These are phyloP conservation scores for Myriosclerotinia scirpicola DNA, from an alignment of 2,329 filamentous ascomycete species.

Conservation along the genomic window DNA sequence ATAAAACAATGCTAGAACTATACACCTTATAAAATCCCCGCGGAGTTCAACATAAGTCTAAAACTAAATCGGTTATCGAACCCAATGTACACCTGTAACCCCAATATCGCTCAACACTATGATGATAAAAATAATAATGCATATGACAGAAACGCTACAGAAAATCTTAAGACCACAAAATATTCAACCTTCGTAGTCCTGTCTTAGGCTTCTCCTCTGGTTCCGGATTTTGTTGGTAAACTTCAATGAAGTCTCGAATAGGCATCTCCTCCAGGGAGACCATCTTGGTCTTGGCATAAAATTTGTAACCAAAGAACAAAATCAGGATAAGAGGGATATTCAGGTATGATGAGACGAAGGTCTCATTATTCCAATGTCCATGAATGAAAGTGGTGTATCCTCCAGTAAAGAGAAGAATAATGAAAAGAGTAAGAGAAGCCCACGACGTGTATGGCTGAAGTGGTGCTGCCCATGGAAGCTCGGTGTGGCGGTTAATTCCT, in stretches of 20 bases:
- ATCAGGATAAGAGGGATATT: conserved; percentile 46
- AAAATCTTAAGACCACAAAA: conserved; percentile 38
- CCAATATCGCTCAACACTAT: conserved; percentile 4
- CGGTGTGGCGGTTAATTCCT: conserved; percentile 47
- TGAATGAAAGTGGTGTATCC: conserved; percentile 64
- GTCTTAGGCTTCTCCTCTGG: conserved; percentile 36
- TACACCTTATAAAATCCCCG: not conserved
- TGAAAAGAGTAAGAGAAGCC: conserved; percentile 57
- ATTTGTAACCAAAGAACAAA: conserved; percentile 53
- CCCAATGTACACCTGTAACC: not conserved
- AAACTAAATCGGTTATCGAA: not conserved
- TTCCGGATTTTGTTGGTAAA: conserved; percentile 42
- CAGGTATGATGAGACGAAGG: conserved; percentile 63
- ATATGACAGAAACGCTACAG: not conserved
- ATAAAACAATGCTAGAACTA: not conserved
- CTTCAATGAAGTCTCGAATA: conserved; percentile 43
- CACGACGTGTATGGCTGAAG: conserved; percentile 54
- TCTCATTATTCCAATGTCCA: conserved; percentile 57
- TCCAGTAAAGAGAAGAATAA: conserved; percentile 67
- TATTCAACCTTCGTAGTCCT: conserved; percentile 40
- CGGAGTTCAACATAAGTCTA: not conserved
- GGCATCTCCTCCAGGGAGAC: conserved; percentile 44
- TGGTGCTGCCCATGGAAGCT: conserved; percentile 58
- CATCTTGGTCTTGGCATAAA: conserved; percentile 50
- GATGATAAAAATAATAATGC: not conserved